These are phyloP conservation scores for Aphanocladium album DNA, from an alignment of 2,329 filamentous ascomycete genomes.

Conservation along the genomic window DNA sequence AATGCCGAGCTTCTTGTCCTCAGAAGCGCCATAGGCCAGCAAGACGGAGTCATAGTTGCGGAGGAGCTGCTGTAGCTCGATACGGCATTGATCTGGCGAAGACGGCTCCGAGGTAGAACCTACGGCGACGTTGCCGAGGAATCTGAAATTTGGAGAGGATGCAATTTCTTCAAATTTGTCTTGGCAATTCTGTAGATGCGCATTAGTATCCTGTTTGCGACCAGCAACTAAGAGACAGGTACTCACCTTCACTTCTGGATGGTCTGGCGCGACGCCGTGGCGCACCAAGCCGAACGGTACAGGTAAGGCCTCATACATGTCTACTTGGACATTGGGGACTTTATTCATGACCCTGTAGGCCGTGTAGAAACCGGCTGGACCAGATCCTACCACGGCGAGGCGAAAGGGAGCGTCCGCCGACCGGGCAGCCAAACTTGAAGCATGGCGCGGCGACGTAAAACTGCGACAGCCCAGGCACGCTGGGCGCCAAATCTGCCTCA, in stretches of 20 bases:
- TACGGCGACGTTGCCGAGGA: conserved; percentile 83
- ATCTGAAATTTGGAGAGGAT: conserved; percentile 74
- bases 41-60: conserved; percentile 88
- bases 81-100: conserved; percentile 36
- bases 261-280: conserved; percentile 95
- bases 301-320: conserved; percentile 95
- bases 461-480: neutral
- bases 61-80: conserved; percentile 65
- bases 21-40: conserved; percentile 86
- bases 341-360: conserved; percentile 78
- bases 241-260: conserved; percentile 91
- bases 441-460: neutral
- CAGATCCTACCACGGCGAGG: conserved; percentile 85
- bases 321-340: conserved; percentile 65
- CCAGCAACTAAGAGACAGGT: neutral
- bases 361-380: conserved; percentile 93
- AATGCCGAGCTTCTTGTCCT: conserved; percentile 73
- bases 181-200: conserved; percentile 70
- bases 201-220: neutral
- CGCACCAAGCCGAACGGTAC: conserved; percentile 90
- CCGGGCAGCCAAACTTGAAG: conserved; percentile 13
- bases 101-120: conserved; percentile 43
- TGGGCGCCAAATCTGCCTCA: neutral
- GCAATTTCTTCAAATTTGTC: conserved; percentile 91
- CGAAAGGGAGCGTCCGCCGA: conserved; percentile 54